Conservation (phyloP, 768 basidiomycete species). For the Hydnomerulius pinastri region DNA sequence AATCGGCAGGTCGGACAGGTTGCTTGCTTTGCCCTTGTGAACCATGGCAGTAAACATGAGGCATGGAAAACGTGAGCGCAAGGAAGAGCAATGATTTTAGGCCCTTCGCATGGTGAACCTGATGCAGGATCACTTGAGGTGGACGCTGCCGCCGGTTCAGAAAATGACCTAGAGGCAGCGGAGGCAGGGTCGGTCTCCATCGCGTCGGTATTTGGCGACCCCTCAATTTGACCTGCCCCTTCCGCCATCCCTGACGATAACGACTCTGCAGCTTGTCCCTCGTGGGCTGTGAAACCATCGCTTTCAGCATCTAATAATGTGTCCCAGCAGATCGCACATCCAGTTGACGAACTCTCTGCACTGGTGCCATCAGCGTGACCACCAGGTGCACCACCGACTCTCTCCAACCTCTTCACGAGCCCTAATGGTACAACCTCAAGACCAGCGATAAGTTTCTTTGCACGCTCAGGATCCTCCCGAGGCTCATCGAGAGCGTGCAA, state of each 20-base stretch:
- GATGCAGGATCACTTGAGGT: constrained; percentile 8
- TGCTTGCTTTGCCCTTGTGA: constrained; percentile 73
- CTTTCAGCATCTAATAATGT: constrained; percentile 50
- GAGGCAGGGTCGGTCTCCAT: constrained; percentile 23
- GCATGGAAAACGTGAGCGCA: constrained; percentile 85
- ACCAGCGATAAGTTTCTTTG: constrained; percentile 60
- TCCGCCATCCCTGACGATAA: background rate
- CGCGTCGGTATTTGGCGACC: constrained; percentile 6
- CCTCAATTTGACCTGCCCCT: background rate
- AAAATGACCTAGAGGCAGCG: constrained; percentile 9
- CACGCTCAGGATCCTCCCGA: constrained; percentile 67
- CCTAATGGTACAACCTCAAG: constrained; percentile 69
- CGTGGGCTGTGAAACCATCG: constrained; percentile 31
- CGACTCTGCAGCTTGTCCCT: constrained; percentile 9
- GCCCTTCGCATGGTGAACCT: constrained; percentile 20
- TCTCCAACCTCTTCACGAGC: constrained; percentile 63
- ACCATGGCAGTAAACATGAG: constrained; percentile 80
- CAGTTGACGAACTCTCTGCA: constrained; percentile 39
- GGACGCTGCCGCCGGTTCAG: constrained; percentile 10
- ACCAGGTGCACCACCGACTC: constrained; percentile 41
- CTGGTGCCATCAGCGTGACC: constrained; percentile 31
- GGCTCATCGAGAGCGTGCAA: constrained; percentile 34
- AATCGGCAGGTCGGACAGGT: constrained; percentile 86
- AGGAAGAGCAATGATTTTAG: constrained; percentile 66
- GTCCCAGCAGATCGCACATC: constrained; percentile 81